Conservation (phyloP, 2,329 filamentous ascomycete species). For the Podosphaera leucotricha region DNA sequence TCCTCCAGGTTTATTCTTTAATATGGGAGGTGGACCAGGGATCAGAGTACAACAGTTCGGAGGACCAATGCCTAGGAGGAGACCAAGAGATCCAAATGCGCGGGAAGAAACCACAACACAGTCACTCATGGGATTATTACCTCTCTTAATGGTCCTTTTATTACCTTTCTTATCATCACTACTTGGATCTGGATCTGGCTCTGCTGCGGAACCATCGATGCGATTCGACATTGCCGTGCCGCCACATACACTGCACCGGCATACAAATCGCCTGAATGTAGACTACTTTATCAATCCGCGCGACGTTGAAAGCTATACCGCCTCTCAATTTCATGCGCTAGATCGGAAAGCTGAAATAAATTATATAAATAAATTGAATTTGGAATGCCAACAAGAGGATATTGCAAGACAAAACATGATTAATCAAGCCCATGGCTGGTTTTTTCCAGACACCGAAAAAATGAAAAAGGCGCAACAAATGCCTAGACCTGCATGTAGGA, state of each 20-base stretch:
- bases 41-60: constrained; percentile 92
- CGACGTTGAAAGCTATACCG: constrained; percentile 48
- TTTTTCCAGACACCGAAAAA: constrained; percentile 38
- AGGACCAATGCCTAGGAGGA: constrained; percentile 48
- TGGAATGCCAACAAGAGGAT: constrained; percentile 54
- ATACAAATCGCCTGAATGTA: constrained; percentile 45
- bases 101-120: constrained; percentile 23
- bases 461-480: constrained; percentile 25
- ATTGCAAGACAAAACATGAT: constrained; percentile 28
- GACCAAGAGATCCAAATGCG: constrained; percentile 42
- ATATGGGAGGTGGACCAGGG: constrained; percentile 75
- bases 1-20: constrained; percentile 83
- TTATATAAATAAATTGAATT: constrained; percentile 42
- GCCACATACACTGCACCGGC: constrained; percentile 52
- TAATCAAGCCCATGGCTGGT: constrained; percentile 47
- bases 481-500: constrained; percentile 34
- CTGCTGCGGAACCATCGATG: constrained; percentile 40
- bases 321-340: constrained; percentile 45
- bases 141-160: constrained; percentile 73
- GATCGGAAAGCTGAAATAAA: constrained; percentile 56
- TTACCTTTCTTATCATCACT: constrained; percentile 63
- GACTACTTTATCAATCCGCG: constrained; percentile 67
- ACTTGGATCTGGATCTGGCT: constrained; percentile 33
- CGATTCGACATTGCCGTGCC: constrained; percentile 48
- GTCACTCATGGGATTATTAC: constrained; percentile 53